Evolutionary conservation across 345 rosid species (phyloP).

Genomic region (Citrus hindsii): DNA sequence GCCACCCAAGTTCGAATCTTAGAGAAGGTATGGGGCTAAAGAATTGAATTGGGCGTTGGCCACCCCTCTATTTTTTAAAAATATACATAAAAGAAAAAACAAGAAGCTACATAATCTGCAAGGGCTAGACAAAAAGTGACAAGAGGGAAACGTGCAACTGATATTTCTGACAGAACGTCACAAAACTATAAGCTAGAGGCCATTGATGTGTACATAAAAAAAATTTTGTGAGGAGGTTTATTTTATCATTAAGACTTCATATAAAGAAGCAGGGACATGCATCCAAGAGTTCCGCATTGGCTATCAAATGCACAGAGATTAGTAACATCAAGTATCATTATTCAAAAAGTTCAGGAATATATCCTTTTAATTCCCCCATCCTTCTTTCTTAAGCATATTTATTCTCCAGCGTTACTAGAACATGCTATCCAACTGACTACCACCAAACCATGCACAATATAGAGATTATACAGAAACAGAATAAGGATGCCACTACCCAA

Average conservation of each 20-base stretch:
- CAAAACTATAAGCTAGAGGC: not conserved
- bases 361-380: not conserved
- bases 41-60: no score
- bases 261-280: not conserved
- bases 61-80: no score
- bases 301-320: not conserved
- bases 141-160: not conserved
- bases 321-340: not conserved
- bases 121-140: not conserved
- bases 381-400: not conserved
- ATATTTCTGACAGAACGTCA: not conserved
- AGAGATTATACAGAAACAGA: constrained; percentile 9
- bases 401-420: not conserved
- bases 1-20: no score
- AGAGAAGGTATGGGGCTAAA: no score
- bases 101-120: not conserved
- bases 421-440: not conserved
- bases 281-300: not conserved
- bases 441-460: not conserved
- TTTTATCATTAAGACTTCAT: not conserved
- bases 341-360: not conserved
- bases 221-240: not conserved
- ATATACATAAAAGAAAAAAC: no score
- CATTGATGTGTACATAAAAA: not conserved
- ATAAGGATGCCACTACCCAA: constrained; percentile 57